A percentile compares a stretch with the other conserved stretches of the same genome.
Evolutionary conservation across 1,139 yeast species (phyloP).

Genomic region (Suhomyces wounanorum): DNA sequence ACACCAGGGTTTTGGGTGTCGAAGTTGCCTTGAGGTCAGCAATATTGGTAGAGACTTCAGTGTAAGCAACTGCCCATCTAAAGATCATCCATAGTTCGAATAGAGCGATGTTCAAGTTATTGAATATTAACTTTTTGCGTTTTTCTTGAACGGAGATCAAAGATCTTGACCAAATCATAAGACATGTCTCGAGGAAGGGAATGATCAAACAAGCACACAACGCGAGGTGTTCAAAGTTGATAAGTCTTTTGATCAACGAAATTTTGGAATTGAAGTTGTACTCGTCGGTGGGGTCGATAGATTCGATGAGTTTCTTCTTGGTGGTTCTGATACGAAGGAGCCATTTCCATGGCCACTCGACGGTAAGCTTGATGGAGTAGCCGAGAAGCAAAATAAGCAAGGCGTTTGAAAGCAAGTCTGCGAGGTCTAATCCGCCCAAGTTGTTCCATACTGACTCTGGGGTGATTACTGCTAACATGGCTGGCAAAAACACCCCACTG

Average conservation of each 20-base stretch:
- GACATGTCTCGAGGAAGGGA: conserved; percentile 25
- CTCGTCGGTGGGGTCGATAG: not conserved
- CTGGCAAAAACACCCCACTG: conserved; percentile 16
- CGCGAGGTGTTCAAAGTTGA: conserved; percentile 27
- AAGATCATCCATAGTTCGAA: conserved; percentile 34
- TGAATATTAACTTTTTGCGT: conserved; percentile 33
- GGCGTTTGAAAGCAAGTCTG: conserved; percentile 30
- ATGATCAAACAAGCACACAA: conserved; percentile 27
- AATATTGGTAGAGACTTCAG: not conserved
- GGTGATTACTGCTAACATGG: conserved; percentile 14
- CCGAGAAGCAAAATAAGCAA: conserved; percentile 31
- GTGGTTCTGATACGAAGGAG: conserved; percentile 25
- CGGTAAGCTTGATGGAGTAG: conserved; percentile 29
- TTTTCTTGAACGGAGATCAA: conserved; percentile 31
- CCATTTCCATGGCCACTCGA: conserved; percentile 45
- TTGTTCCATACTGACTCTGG: conserved; percentile 16
- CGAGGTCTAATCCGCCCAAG: conserved; percentile 12
- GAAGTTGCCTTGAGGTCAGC: not conserved
- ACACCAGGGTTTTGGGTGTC: not conserved
- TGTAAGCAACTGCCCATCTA: conserved; percentile 14
- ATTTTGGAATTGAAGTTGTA: conserved; percentile 12
- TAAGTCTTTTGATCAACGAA: conserved; percentile 17
- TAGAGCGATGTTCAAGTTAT: conserved; percentile 33
- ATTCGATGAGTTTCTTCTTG: conserved; percentile 17
- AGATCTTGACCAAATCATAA: conserved; percentile 31